Evolutionary conservation across 1,284 basidiomycete species (phyloP), one percentile per base, ranked within the genome.

Genomic region (Microbotryum scabiosae): DNA sequence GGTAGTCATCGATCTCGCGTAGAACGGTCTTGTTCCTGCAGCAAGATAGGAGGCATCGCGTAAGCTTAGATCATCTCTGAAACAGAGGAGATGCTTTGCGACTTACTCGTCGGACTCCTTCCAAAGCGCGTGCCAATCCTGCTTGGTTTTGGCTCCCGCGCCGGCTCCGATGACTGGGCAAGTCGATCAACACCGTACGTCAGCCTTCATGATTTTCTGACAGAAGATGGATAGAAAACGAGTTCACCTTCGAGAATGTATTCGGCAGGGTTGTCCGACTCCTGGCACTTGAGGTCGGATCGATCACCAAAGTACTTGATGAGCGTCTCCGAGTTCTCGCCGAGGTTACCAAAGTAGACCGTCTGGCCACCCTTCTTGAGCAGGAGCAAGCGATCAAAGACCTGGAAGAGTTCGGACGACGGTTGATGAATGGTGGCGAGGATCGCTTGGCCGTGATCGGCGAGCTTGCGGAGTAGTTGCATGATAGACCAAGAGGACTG

Each of bases 401-500:
- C 79, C 23, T 76, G 64, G 4, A 88, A 88, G 20, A 83, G 76
- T 47, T 81, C 72, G 4, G 80, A 77, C 66, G 79, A 80, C 21
- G 90, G 90, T 77, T 90, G 82, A 71, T 92, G 91, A 68, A 77
- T 76, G 1, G 75, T 79, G 16, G 57, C 64, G n/a, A 78, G 73
- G 47, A 76, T 70, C 20, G 88, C 88, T 74, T 92, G 89, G 4
- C 91, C 91, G 65, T 84, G 84, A 66, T 87, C 82, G 16, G 90
- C 86, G 21, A 93, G 81, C 64, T 85, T 83, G 44, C 86, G 81
- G 53, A 93, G 78, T 70, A 93, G 85, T 3, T 81, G 78, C 57
- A 89, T 79, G 70, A 94, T 90, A 5, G 85, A 85, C 86, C 88
- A 92, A 0, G 91, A 89, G 52, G 84, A 86, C 73, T 92, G 89